These are phyloP conservation scores for Syzygium syzygioides DNA, from an alignment of 441 rosid species.

Conservation along the genomic window DNA sequence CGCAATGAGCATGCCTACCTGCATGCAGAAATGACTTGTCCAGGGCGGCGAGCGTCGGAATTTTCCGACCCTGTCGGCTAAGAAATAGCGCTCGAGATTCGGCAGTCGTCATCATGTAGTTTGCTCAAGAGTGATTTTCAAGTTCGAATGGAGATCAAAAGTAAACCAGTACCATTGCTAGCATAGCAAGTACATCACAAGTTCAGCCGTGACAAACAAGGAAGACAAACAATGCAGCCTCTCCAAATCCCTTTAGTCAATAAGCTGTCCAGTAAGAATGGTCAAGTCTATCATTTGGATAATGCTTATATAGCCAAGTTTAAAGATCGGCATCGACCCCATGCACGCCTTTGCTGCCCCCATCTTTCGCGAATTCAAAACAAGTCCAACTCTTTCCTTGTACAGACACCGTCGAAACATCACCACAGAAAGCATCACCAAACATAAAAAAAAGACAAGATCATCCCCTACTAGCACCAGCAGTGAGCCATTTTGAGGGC, in stretches of 20 bases:
- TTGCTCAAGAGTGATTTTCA: neutral
- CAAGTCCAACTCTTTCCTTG: neutral
- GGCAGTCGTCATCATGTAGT: neutral
- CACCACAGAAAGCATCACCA: neutral
- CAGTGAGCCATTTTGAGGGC: neutral
- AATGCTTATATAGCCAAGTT: neutral
- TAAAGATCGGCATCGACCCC: neutral
- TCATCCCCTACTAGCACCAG: neutral
- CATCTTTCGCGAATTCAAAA: neutral
- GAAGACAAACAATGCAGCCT: neutral
- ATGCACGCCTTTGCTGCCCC: neutral
- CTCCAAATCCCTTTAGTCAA: neutral
- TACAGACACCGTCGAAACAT: neutral
- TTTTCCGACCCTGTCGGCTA: neutral
- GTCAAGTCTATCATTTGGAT: neutral
- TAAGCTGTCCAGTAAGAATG: neutral
- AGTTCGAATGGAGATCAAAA: neutral
- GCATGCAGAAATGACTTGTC: neutral
- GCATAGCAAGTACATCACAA: neutral
- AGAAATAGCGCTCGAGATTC: neutral
- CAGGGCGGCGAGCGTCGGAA: neutral
- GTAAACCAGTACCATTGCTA: neutral
- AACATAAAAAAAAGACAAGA: neutral
- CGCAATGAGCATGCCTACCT: neutral
- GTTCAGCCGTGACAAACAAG: neutral